Percentiles rank a stretch among this genome's conserved stretches.
Evolutionary conservation across 768 basidiomycete genomes (phyloP).

Genomic region (Boletus pseudo-olivaceus): DNA sequence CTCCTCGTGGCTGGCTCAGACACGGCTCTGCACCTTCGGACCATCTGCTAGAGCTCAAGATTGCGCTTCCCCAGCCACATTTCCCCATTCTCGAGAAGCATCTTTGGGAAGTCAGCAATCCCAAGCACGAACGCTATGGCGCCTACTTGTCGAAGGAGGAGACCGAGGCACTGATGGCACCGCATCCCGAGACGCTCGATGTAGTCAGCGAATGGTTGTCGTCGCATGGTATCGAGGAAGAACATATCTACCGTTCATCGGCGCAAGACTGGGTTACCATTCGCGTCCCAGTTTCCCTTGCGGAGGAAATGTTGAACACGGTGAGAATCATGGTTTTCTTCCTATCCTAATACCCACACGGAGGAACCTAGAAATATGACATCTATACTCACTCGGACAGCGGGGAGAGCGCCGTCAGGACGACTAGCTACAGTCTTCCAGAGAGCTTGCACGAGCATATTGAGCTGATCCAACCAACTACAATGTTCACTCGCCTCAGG

Average conservation of each 20-base stretch:
- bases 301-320: constrained; percentile 70
- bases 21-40: constrained; percentile 41
- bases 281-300: constrained; percentile 52
- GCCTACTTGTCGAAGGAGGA: constrained; percentile 60
- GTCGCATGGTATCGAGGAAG: constrained; percentile 48
- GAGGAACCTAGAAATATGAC: constrained; percentile 49
- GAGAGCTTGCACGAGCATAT: constrained; percentile 54
- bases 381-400: constrained; percentile 53
- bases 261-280: constrained; percentile 70
- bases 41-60: constrained; percentile 51
- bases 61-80: constrained; percentile 53
- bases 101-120: constrained; percentile 57
- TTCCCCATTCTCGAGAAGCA: constrained; percentile 49
- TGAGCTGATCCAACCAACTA: constrained; percentile 71
- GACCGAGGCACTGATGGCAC: constrained; percentile 59
- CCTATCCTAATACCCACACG: not conserved
- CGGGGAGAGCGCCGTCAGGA: constrained; percentile 57
- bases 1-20: constrained; percentile 49
- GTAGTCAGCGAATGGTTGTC: constrained; percentile 61
- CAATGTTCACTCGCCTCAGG: constrained; percentile 54
- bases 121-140: constrained; percentile 51
- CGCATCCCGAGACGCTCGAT: constrained; percentile 48
- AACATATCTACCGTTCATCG: constrained; percentile 50
- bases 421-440: constrained; percentile 69
- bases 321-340: constrained; percentile 33